Evolutionary conservation across 441 rosid species (phyloP), one percentile per base, ranked within the genome.

Genomic region (Viola pubescens): DNA sequence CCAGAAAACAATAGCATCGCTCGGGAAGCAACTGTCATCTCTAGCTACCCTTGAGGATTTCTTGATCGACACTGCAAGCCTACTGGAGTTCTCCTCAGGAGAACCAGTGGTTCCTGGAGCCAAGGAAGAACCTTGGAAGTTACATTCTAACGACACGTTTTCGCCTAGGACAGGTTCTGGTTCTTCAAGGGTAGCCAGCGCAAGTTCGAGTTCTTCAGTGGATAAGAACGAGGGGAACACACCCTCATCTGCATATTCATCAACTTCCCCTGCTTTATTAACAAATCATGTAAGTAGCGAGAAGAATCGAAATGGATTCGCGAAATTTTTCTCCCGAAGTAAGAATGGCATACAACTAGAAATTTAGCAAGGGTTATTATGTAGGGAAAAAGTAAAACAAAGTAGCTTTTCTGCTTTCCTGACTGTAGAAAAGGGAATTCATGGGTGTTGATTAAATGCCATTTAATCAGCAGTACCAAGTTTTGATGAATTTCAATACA

Each of bases 21-120:
- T 91, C 4, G 89, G 92, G 52, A 77, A 82, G 74, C 98, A 88
- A 66, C 74, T 91, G 57, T 85, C 86, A 50, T 88, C 96, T 69
- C 86, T 91, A 57, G 98, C 96, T 63, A 86, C 96, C 19, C 78
- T 88, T 11, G 98, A 91, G 72, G 96, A 91, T 74, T 91, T 91
- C 82, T 79, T 91, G 66, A 75, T 80, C 0, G 95, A 89, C 75
- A 84, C 95, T 48, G 66, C 74, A 6, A 74, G 79, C 72, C 68
- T 84, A 61, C 82, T 84, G 0, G 82, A 75, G 51, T 71, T 77
- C 14, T 54, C 77, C 62, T 52, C 60, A 1, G 71, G 63, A 57
- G 74, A 61, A 73, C 60, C 79, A 34, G 37, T 48, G 57, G 51
- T 62, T 61, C 44, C 75, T 7, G 58, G 56, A 52, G 62, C 64